Evolutionary conservation across 2,329 filamentous ascomycete species (phyloP), one percentile per base, ranked within the genome.

Genomic region (Trichophyton simii): DNA sequence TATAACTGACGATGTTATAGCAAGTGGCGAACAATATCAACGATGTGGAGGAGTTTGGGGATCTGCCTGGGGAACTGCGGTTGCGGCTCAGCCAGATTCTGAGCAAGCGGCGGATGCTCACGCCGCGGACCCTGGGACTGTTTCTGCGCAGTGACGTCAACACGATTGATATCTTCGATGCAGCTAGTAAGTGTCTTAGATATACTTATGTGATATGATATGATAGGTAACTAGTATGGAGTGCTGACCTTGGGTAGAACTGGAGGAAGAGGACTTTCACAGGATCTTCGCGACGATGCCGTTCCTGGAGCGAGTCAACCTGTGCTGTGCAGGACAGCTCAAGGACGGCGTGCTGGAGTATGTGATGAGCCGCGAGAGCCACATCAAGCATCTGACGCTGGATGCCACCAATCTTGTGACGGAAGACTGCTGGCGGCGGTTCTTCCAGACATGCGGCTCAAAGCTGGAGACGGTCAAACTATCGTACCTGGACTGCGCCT

Each of bases 261-360:
- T 97, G 9, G 82, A 83, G 57, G 82, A 83, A 1, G 83, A 91
- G 66, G 90, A 97, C 68, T 91, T 87, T 66, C 82, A 88, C 57
- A 83, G 86, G 65, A 89, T 96, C 48, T 91, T 96, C 64, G 87
- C 90, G 59, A 80, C 84, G 2, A 85, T 88, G 62, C 84, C 88
- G 0, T 79, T 79, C 4, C 77, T 96, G 60, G 83, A 83, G 67
- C 81, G 81, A 50, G 79, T 96, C 61, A 87, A 90, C 65, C 77
- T 95, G 9, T 85, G 87, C 57, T 92, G 91, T 68, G 89, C 87
- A n/a, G 88, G 94, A 58, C 91, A 96, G 70, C 87, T 96, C 79
- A 96, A 95, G 73, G 88, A 96, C 68, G 79, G 80, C 44, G 87
- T 91, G 48, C 81, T 96, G 73, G 83, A 89, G 59, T 96, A 92